These are phyloP conservation scores for Tilletia caries DNA, from an alignment of 1,284 basidiomycete species.

Conservation along the genomic window DNA sequence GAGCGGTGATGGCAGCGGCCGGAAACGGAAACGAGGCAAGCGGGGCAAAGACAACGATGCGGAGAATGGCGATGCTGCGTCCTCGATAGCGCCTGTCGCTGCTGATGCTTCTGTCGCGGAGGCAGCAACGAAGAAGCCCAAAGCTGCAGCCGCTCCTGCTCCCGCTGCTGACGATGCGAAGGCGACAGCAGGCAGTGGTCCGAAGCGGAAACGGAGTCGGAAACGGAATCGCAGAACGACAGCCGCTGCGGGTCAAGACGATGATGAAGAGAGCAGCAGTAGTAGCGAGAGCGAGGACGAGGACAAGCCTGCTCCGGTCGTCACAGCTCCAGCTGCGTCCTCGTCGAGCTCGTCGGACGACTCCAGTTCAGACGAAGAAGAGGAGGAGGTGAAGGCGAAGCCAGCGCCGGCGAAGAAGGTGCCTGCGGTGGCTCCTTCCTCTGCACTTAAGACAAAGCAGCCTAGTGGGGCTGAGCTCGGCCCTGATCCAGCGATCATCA, in stretches of 20 bases:
- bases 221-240: not conserved
- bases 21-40: not conserved
- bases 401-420: not conserved
- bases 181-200: not conserved
- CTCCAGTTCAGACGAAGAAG: not conserved
- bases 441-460: not conserved
- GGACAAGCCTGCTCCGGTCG: not conserved
- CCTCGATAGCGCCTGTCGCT: not conserved
- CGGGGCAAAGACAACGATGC: not conserved
- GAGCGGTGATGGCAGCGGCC: not conserved
- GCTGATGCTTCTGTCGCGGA: too few relatives aligned
- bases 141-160: too few relatives aligned
- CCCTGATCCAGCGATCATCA: not conserved
- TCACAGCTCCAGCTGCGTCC: not conserved
- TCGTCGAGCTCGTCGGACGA: not conserved
- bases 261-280: not conserved
- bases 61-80: not conserved
- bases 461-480: not conserved
- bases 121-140: not conserved
- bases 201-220: not conserved
- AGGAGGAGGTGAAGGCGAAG: not conserved
- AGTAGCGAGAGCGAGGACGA: slow-evolving; percentile 1
- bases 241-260: not conserved
- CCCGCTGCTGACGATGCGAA: too few relatives aligned
- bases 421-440: not conserved